Percentiles rank a stretch among this genome's conserved stretches.
Conservation (phyloP, 306 rosid species). For the Trifolium pratense region DNA sequence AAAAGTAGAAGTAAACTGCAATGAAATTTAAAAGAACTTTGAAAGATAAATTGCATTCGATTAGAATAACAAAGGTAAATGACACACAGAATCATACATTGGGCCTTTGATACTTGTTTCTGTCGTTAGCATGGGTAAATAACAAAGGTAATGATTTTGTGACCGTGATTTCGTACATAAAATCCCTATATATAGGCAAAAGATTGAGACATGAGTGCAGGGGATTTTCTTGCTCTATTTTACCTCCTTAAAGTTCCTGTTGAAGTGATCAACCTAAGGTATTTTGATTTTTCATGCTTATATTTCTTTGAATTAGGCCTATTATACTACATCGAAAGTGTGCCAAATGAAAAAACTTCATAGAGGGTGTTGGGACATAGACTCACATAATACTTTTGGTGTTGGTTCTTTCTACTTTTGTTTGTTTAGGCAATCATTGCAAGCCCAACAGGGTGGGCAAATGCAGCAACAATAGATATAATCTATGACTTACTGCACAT, state of each 20-base stretch:
- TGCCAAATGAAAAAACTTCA: too few relatives aligned
- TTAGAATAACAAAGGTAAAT: too few relatives aligned
- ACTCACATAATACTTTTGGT: not conserved
- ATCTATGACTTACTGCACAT: constrained; percentile 83
- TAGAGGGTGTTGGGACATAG: not conserved
- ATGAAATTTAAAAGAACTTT: too few relatives aligned
- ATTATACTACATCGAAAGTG: not conserved
- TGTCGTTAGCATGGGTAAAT: too few relatives aligned
- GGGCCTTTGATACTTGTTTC: too few relatives aligned
- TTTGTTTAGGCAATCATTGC: constrained; percentile 76
- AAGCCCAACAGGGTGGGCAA: constrained; percentile 95
- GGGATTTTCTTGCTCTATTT: constrained; percentile 86
- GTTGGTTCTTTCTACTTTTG: too few relatives aligned
- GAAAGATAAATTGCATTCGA: too few relatives aligned
- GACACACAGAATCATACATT: too few relatives aligned
- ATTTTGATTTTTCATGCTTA: constrained; percentile 10
- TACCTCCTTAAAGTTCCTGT: constrained; percentile 87
- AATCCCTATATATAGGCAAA: too few relatives aligned
- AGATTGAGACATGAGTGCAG: constrained; percentile 99
- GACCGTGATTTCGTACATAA: too few relatives aligned
- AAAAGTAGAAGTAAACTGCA: too few relatives aligned
- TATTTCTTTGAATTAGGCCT: not conserved
- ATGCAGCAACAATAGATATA: constrained; percentile 86
- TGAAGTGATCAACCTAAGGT: constrained; percentile 80
- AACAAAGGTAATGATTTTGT: too few relatives aligned